phyloP scores from a whole-genome alignment of 352 stramenopile species.

The Pythium inflatum region DNA sequence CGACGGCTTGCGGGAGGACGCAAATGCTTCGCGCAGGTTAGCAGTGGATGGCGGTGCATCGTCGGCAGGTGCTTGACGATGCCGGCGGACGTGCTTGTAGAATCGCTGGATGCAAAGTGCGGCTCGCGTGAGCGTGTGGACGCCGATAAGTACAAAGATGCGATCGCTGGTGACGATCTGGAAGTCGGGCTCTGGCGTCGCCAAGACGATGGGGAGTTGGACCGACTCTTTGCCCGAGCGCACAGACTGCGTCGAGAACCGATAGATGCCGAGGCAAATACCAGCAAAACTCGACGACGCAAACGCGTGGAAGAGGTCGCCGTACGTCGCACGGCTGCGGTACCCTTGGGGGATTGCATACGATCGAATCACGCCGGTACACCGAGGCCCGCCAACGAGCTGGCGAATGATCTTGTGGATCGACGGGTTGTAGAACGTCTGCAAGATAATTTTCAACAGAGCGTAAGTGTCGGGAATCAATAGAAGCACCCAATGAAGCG shows the following conservation, averaged over 20 bases:
- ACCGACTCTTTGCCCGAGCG: conserved; percentile 39
- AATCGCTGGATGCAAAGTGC: conserved; percentile 58
- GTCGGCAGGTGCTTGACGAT: not conserved
- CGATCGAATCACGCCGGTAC: conserved; percentile 74
- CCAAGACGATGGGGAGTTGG: conserved; percentile 78
- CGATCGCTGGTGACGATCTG: conserved; percentile 56
- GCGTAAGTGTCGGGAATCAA: not conserved
- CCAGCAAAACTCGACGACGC: conserved; percentile 61
- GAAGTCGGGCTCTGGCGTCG: conserved; percentile 58
- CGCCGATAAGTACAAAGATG: conserved; percentile 76
- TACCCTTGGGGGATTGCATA: conserved; percentile 52
- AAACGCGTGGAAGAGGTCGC: conserved; percentile 67
- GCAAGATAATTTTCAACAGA: not conserved
- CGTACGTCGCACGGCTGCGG: conserved; percentile 50
- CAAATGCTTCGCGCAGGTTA: not conserved
- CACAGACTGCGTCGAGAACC: conserved; percentile 60
- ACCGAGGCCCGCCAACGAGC: conserved; percentile 72
- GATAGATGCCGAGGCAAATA: conserved; percentile 77
- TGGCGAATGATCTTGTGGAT: conserved; percentile 88
- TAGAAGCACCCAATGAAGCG: not conserved
- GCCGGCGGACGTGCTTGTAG: conserved; percentile 5
- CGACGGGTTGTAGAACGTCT: conserved; percentile 85
- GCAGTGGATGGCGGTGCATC: not conserved
- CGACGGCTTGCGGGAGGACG: conserved; percentile 10
- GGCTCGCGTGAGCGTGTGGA: conserved; percentile 73